A percentile compares a stretch with the other conserved stretches of the same genome.
Evolutionary conservation across 208 protist genomes (phyloP).

Genomic region (Leishmania turanica): DNA sequence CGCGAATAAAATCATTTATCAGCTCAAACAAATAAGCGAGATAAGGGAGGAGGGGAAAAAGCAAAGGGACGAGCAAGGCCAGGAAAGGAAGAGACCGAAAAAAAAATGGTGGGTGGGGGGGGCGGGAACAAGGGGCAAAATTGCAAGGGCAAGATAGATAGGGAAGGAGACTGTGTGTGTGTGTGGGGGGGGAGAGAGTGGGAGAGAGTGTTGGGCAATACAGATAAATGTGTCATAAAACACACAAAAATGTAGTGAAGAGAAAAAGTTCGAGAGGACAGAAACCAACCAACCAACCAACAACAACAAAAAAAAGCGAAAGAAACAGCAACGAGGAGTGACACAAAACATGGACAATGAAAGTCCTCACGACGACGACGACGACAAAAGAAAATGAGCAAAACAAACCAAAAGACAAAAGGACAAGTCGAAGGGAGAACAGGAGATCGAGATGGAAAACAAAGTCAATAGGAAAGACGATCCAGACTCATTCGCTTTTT

Average conservation of each 20-base stretch:
- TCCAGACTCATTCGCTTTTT: not conserved
- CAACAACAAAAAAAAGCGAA: not conserved
- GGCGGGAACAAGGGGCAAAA: not conserved
- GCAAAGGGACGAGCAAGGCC: not conserved
- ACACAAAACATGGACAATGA: not conserved
- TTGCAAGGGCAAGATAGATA: not conserved
- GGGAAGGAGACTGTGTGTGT: not conserved
- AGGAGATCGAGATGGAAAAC: not conserved
- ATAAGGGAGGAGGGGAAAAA: not conserved
- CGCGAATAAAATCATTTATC: not conserved
- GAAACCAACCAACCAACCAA: too few species aligned
- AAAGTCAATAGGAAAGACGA: not conserved
- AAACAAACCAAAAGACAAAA: not conserved
- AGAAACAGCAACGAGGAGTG: not conserved
- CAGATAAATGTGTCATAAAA: not conserved
- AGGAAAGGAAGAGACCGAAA: too few species aligned
- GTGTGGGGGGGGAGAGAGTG: too few species aligned
- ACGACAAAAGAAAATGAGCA: not conserved
- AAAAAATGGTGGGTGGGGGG: not conserved
- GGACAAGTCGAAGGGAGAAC: not conserved
- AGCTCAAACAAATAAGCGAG: not conserved
- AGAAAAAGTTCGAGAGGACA: not conserved
- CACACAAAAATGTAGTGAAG: not conserved
- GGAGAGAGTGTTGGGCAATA: not conserved
- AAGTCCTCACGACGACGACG: not conserved